Base-by-base conservation (phyloP, 2,329 filamentous ascomycete genomes). In the Pseudogymnoascus sp. region DNA sequence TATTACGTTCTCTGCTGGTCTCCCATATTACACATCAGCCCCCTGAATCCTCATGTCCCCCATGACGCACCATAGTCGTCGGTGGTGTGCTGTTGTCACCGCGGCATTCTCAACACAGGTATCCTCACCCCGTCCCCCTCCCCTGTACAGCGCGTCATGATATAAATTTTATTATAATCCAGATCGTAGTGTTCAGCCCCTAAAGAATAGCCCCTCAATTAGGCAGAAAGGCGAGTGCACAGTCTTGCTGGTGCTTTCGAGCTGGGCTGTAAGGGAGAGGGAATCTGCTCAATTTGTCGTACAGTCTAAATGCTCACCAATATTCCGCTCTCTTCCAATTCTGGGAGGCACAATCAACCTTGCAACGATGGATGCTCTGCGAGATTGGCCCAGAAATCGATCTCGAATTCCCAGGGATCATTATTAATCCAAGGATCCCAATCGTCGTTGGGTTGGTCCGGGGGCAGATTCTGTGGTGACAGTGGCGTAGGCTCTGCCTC, bases 351-450 rank as follows among this genome's bases (percentile, higher is more conserved):
- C 36, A 21, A 21, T 21, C 21, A 21, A 37, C 36, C 36, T 39
- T 39, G 33, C 35, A 68, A 59, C 4, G 64, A 65, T 8, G 71
- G 70, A 65, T 73, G 71, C 9, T 68, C 70, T 4, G 67, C 70
- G 2, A 73, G 60, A 63, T 69, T 70, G 13, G 64, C 60, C 71
- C 71, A 73, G 36, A 73, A 73, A 26, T 69, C 69, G 0, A 67
- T 59, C 59, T 72, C 70, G 62, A 72, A 71, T 58, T 71, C 69
- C 65, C 66, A 69, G 3, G 66, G 66, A 37, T 66, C 63, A 21
- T 65, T 47, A 35, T 61, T 64, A 37, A 64, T 57, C 40, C 61
- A 68, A 5, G 61, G 40, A 35, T 60, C 60, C 54, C 63, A 67
- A 10, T 60, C 62, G 15, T 62, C 41, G 15, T 58, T 9, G 3